These are phyloP conservation scores for Tuber brumale DNA, from an alignment of 495 filamentous ascomycete genomes.

Conservation along the genomic window DNA sequence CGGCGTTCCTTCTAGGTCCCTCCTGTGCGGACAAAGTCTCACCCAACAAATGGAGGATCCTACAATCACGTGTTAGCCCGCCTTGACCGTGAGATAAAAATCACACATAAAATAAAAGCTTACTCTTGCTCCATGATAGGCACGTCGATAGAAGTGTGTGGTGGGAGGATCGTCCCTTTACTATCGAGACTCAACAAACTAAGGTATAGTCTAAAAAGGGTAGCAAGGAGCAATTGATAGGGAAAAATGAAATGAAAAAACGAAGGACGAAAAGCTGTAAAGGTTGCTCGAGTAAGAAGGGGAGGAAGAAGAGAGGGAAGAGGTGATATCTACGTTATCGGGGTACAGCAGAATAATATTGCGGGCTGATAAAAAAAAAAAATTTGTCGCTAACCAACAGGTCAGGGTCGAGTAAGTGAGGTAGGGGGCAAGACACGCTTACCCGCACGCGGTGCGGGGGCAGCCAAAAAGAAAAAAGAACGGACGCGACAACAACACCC, in stretches of 20 bases:
- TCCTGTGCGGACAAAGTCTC: slow-evolving; percentile 35
- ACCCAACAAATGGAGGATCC: slow-evolving; percentile 33
- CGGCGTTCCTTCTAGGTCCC: slow-evolving; percentile 36
- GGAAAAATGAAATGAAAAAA: not conserved
- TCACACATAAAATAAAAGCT: slow-evolving; percentile 18
- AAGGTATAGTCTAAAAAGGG: not conserved
- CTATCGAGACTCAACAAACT: not conserved
- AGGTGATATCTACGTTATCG: not conserved
- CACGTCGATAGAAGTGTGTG: not conserved
- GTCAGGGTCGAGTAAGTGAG: not conserved
- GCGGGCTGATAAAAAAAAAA: not conserved
- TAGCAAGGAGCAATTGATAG: not conserved
- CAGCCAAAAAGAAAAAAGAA: not conserved
- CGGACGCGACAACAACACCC: not conserved
- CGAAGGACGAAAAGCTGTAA: not conserved
- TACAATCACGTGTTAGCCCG: slow-evolving; percentile 13
- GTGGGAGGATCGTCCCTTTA: not conserved
- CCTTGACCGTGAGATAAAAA: not conserved
- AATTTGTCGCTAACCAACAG: not conserved
- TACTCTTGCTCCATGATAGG: slow-evolving; percentile 40
- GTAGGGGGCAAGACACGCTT: not conserved
- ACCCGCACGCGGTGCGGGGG: slow-evolving; percentile 1
- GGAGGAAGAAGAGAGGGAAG: not conserved
- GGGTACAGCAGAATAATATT: not conserved
- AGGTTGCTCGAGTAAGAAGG: not conserved